phyloP scores from a whole-genome alignment of 2,329 filamentous ascomycete genomes.

The Beauveria varroae region DNA sequence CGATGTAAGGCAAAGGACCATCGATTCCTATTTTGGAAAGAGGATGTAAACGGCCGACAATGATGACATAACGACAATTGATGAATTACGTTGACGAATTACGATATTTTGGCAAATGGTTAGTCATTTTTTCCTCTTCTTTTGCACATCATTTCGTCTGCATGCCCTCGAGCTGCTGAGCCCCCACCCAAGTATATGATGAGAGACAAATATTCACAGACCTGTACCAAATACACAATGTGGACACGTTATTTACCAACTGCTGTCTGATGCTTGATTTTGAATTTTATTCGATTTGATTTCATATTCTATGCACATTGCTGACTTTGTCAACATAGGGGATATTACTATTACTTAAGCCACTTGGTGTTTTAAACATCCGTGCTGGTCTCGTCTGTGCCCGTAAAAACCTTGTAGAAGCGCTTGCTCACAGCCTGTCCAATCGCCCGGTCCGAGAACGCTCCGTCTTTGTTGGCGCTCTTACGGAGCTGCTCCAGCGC shows the following conservation, averaged over 20 bases:
- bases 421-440: conserved; percentile 53
- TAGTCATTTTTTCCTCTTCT: conserved; percentile 21
- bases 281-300: conserved; percentile 11
- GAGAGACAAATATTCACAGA: conserved; percentile 68
- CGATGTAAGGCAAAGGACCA: conserved; percentile 66
- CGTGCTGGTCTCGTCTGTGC: conserved; percentile 45
- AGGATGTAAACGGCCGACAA: conserved; percentile 20
- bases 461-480: conserved; percentile 50
- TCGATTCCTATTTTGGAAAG: conserved; percentile 63
- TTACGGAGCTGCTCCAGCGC: conserved; percentile 55
- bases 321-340: conserved; percentile 3
- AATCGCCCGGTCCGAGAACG: conserved; percentile 44
- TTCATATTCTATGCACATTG: conserved; percentile 3
- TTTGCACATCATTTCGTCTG: neutral
- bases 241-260: conserved; percentile 68
- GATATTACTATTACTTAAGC: neutral
- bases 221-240: conserved; percentile 70
- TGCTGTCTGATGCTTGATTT: conserved; percentile 60
- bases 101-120: conserved; percentile 25
- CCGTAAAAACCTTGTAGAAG: conserved; percentile 53
- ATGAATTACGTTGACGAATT: neutral
- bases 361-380: conserved; percentile 34
- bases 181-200: conserved; percentile 45
- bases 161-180: neutral
- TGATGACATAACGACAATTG: conserved; percentile 10